phyloP scores from a whole-genome alignment of 2,329 filamentous ascomycete species.

The Pseudogymnoascus sp. region DNA sequence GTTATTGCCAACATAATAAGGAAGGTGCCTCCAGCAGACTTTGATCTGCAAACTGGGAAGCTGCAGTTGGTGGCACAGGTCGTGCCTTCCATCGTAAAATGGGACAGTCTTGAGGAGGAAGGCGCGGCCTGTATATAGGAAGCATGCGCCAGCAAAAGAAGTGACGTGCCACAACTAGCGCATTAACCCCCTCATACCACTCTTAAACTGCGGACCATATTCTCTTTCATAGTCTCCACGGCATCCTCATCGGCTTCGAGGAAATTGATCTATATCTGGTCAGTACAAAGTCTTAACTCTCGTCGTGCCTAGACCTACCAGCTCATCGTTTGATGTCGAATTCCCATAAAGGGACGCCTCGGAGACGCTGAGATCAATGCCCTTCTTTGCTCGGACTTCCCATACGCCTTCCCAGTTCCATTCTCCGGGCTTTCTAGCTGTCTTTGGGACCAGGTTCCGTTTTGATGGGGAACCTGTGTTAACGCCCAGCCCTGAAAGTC shows the following conservation, averaged over 20 bases:
- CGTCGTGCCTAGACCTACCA: constrained; percentile 46
- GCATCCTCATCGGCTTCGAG: constrained; percentile 53
- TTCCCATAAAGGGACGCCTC: constrained; percentile 72
- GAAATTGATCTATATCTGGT: constrained; percentile 52
- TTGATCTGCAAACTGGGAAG: neutral
- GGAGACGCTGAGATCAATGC: constrained; percentile 66
- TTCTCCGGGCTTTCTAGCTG: constrained; percentile 56
- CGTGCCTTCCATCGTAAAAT: neutral
- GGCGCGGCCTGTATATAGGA: neutral
- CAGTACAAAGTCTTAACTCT: constrained; percentile 6
- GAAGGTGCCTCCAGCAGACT: neutral
- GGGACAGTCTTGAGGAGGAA: neutral
- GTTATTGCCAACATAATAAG: neutral
- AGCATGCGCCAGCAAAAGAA: neutral
- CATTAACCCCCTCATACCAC: constrained; percentile 19
- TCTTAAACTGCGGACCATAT: constrained; percentile 42
- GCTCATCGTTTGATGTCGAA: constrained; percentile 54
- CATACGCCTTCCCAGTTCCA: constrained; percentile 99
- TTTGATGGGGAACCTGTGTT: constrained; percentile 1
- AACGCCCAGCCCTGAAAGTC: neutral
- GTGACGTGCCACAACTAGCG: neutral
- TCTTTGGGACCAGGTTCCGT: constrained; percentile 10
- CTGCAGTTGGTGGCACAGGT: neutral
- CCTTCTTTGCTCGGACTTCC: constrained; percentile 79
- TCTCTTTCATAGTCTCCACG: constrained; percentile 49